phyloP scores from a whole-genome alignment of 2,329 filamentous ascomycete genomes.

The Septoria linicola region DNA sequence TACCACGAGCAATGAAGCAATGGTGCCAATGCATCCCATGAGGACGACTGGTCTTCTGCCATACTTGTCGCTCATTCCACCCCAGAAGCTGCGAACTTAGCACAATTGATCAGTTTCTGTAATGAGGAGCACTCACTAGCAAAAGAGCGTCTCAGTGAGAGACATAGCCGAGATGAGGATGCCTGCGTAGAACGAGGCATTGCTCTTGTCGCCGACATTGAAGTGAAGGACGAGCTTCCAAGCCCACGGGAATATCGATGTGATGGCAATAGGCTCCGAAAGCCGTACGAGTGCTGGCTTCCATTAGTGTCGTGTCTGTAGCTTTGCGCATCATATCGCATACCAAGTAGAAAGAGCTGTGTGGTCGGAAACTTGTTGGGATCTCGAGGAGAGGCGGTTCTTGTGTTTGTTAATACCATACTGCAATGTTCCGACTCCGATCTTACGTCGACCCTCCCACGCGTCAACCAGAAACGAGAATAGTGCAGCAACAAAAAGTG shows the following conservation, averaged over 20 bases:
- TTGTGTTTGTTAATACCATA: slow-evolving; percentile 30
- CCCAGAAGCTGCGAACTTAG: slow-evolving; percentile 62
- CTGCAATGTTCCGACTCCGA: slow-evolving; percentile 22
- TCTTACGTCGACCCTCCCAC: slow-evolving; percentile 27
- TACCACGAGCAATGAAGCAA: slow-evolving; percentile 78
- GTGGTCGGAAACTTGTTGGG: slow-evolving; percentile 74
- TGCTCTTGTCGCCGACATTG: slow-evolving; percentile 65
- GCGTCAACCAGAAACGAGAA: neutral
- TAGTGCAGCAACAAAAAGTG: neutral
- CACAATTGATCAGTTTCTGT: neutral
- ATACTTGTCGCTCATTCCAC: slow-evolving; percentile 73
- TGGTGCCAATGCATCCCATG: slow-evolving; percentile 76
- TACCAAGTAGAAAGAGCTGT: slow-evolving; percentile 83
- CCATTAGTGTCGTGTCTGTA: neutral
- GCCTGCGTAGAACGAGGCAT: slow-evolving; percentile 86
- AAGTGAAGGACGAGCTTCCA: slow-evolving; percentile 80
- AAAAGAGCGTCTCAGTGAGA: slow-evolving; percentile 76
- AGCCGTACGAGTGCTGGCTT: slow-evolving; percentile 80
- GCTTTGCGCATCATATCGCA: slow-evolving; percentile 34
- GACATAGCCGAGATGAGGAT: slow-evolving; percentile 84
- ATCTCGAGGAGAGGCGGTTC: slow-evolving; percentile 51
- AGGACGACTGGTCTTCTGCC: slow-evolving; percentile 84
- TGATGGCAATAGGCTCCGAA: slow-evolving; percentile 88
- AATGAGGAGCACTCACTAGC: slow-evolving; percentile 53
- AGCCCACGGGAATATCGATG: slow-evolving; percentile 89